Base-by-base conservation (phyloP, 1,284 basidiomycete genomes). In the Retiboletus flavoniger region DNA sequence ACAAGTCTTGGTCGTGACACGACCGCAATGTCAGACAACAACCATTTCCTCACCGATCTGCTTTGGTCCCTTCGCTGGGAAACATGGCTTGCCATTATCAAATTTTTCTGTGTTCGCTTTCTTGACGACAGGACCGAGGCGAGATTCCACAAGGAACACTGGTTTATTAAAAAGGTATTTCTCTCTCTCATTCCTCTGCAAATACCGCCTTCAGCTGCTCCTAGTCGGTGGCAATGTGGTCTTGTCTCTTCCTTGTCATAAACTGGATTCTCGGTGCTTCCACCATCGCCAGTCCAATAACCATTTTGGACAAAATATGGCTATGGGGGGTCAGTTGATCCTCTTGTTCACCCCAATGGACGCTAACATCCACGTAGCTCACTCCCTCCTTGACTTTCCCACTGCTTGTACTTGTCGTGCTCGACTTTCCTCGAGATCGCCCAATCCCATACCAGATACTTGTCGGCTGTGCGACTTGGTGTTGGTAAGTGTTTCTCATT, bases 181-280 rank as follows among this genome's bases (percentile, higher is more conserved):
- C 16, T 34, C 24, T 40, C 39, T 14, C 21, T 55, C 21, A 29
- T 26, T 17, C 7, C 42, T 14, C 17, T 42, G 35, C 45, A 36
- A 24, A 40, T 7, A 13, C 0, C 44, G 13, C 19, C 34, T 48
- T 54, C 43, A 57, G 13, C 42, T 29, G 14, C 44, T 34, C 41
- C 36, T 50, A 80, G 77, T 75, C 78, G 0, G 72, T 88, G 39
- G 85, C 85, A 10, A 59, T 87, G 16, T 87, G 83, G 77, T 84
- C 85, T 4, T 75, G 83, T 10, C 56, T 82, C 6, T 91, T 87
- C 75, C 75, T 88, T 48, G 73, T 90, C 54, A 60, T 83, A 38
- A 91, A 87, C 63, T 92, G 90, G 89, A 73, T 81, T 17, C 75
- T 90, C 38, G 82, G 79, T 1, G 73, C 76, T 32, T 74, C 75